Conservation (phyloP, 768 basidiomycete genomes). For the Leucosporidium scottii region DNA sequence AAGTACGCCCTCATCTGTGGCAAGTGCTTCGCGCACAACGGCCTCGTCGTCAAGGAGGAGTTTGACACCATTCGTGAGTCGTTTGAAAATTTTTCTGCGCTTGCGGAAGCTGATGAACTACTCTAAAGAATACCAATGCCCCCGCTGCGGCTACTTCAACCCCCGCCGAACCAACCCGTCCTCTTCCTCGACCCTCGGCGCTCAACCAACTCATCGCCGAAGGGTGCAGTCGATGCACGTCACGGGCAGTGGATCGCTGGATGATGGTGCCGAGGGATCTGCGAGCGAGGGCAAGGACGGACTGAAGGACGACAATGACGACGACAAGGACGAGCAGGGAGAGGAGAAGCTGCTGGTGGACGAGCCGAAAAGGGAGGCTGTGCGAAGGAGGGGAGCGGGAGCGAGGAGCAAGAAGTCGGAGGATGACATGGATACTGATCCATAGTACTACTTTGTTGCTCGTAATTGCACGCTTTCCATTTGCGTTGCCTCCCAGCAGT, state of each 20-base stretch:
- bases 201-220: slow-evolving; percentile 5
- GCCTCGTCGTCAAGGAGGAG: slow-evolving; percentile 70
- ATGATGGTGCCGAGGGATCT: not conserved
- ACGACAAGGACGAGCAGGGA: slow-evolving; percentile 8
- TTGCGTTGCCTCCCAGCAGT: too few species aligned
- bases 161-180: slow-evolving; percentile 12
- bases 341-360: not conserved
- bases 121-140: slow-evolving; percentile 68
- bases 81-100: not conserved
- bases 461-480: not conserved
- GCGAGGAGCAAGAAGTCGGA: not conserved
- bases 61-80: slow-evolving; percentile 76
- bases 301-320: not conserved
- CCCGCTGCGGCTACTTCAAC: slow-evolving; percentile 80
- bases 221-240: slow-evolving; percentile 20
- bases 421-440: not conserved
- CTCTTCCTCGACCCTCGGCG: not conserved
- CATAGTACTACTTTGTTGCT: not conserved
- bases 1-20: slow-evolving; percentile 82
- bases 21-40: slow-evolving; percentile 80
- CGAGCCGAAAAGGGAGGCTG: not conserved
- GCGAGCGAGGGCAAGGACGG: not conserved
- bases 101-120: not conserved
- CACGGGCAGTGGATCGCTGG: too few species aligned
- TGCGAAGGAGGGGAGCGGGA: not conserved